Evolutionary conservation across 2,329 filamentous ascomycete genomes (phyloP).

Genomic region (Colletotrichum eleusines): DNA sequence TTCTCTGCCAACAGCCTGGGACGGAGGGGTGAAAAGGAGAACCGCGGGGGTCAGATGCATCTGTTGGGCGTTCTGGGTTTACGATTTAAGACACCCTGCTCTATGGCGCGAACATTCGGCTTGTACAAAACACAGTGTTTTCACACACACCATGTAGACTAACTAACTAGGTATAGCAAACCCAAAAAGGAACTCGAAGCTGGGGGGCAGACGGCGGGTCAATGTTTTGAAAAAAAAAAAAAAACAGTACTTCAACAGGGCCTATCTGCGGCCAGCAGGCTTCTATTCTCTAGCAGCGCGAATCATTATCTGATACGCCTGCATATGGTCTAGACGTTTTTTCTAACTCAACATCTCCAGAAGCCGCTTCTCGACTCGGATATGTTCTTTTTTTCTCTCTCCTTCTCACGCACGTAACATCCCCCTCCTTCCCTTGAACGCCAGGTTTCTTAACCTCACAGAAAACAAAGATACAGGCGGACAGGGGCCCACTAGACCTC

Average conservation of each 20-base stretch:
- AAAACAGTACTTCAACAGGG: not conserved
- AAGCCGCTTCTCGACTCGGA: not conserved
- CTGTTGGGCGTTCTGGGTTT: constrained; percentile 39
- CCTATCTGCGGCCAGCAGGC: constrained; percentile 1
- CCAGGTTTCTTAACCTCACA: constrained; percentile 21
- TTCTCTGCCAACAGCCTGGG: not conserved
- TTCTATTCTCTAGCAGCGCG: not conserved
- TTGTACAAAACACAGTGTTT: constrained; percentile 29
- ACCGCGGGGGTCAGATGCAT: constrained; percentile 32
- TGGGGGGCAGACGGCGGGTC: constrained; percentile 17
- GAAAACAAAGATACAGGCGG: constrained; percentile 34
- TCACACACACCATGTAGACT: constrained; percentile 31
- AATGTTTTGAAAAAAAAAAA: no score
- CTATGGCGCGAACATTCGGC: constrained; percentile 36
- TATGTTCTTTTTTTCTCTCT: constrained; percentile 9
- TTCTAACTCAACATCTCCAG: constrained; percentile 14
- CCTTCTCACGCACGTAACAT: not conserved
- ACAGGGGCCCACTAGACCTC: constrained; percentile 38
- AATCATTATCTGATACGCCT: constrained; percentile 1
- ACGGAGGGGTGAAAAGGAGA: not conserved
- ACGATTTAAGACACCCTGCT: constrained; percentile 40
- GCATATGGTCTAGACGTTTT: constrained; percentile 20
- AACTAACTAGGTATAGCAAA: constrained; percentile 28
- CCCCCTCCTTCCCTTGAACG: constrained; percentile 18
- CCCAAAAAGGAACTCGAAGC: constrained; percentile 25